Evolutionary conservation across 2,329 filamentous ascomycete species (phyloP).

Genomic region (Sporothrix euskadiensis): DNA sequence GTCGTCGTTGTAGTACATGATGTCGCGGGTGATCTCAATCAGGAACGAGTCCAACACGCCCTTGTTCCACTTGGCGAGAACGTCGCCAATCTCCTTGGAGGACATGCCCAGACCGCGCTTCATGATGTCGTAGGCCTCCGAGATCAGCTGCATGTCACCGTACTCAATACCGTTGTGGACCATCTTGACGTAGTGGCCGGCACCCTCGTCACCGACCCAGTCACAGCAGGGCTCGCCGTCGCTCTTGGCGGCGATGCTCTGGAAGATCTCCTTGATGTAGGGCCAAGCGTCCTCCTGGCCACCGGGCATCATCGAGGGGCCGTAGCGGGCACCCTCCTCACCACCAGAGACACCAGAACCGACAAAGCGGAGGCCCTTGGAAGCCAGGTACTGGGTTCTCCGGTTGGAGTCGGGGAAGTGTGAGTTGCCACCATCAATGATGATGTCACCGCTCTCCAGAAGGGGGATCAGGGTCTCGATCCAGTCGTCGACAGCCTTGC

Average conservation of each 20-base stretch:
- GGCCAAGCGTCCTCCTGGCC: slow-evolving; percentile 98
- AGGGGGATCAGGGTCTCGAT: slow-evolving; percentile 90
- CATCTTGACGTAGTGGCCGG: slow-evolving; percentile 99
- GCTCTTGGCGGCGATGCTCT: slow-evolving; percentile 96
- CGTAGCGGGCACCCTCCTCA: slow-evolving; percentile 98
- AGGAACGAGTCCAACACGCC: slow-evolving; percentile 98
- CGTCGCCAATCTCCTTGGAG: slow-evolving; percentile 93
- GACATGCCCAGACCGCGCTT: slow-evolving; percentile 91
- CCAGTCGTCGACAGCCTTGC: slow-evolving; percentile 97
- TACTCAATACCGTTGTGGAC: slow-evolving; percentile 99
- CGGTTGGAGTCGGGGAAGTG: slow-evolving; percentile 99
- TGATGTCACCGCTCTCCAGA: slow-evolving; percentile 87
- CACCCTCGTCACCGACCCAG: slow-evolving; percentile 99
- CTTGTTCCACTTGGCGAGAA: slow-evolving; percentile 96
- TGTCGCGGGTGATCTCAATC: slow-evolving; percentile 97
- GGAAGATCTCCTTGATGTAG: slow-evolving; percentile 98
- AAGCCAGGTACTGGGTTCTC: slow-evolving; percentile 81
- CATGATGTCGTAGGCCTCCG: slow-evolving; percentile 99
- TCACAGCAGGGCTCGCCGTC: slow-evolving; percentile 97
- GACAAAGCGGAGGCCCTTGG: slow-evolving; percentile 93
- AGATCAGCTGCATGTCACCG: slow-evolving; percentile 99
- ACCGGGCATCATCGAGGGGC: slow-evolving; percentile 97
- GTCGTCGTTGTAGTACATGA: slow-evolving; percentile 97
- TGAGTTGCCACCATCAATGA: slow-evolving; percentile 99
- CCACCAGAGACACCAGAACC: slow-evolving; percentile 97